Base-by-base conservation (phyloP, 441 rosid genomes). In the Euphorbia schlechtendalii region DNA sequence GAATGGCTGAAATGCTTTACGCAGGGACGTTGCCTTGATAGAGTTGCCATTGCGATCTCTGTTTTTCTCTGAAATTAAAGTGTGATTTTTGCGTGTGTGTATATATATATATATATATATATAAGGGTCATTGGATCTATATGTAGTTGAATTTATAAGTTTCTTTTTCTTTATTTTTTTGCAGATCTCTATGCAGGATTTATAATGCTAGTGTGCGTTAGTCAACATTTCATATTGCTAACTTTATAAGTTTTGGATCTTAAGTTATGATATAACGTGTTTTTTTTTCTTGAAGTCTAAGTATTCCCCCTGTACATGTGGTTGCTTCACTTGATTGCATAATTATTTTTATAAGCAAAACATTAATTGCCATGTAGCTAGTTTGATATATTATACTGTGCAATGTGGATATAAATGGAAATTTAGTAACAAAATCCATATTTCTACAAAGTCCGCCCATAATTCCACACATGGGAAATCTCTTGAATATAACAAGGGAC, bases 1-100 rank as follows among this genome's bases (percentile, higher is more conserved):
- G 52, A 17, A 49, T 49, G 54, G 54, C 54, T 49, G 54, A 18
- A 49, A 49, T 49, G 54, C 54, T 49, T 49, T 49, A 49, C 18
- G 24, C 54, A 49, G 8, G 54, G 54, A 17, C 54, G 54, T 18
- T 17, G 22, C 54, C 54, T 49, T 12, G 18, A 17, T 17, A 5
- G 54, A 15, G 54, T 49, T 49, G 54, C 54, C 54, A 49, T 49
- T 12, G 2, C 24, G 24, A 49, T 49, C 24, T 18, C 54, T n/a
- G 0, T 20, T 49, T 49, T 4, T 49, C 24, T 49, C 11, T n/a
- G 7, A 20, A 49, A 49, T 45, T n/a, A 45, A 45, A 10, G 17
- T 45, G 49, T 45, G 49, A 45, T 11, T 0, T 45, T 13, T 3
- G 14, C 14, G 2, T 45, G 5, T 12, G 14, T 12, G 5, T 45